phyloP scores from a whole-genome alignment of 306 rosid genomes.

The Sicyos baderoa region DNA sequence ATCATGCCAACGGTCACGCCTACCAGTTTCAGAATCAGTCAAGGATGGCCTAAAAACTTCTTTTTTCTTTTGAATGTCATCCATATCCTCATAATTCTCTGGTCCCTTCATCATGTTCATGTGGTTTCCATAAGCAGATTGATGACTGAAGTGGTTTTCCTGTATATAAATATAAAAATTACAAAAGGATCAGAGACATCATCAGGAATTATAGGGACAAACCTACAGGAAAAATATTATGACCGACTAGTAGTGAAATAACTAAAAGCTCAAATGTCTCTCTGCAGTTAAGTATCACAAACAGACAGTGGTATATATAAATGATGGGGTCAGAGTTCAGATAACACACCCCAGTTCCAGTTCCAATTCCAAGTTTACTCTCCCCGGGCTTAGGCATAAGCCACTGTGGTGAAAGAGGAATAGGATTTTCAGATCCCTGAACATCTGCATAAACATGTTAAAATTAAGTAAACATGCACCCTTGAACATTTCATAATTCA shows the following conservation, averaged over 20 bases:
- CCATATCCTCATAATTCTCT: conserved; percentile 53
- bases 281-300: neutral
- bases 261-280: neutral
- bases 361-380: conserved; percentile 61
- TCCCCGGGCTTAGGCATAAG: conserved; percentile 82
- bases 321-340: conserved; percentile 14
- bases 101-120: conserved; percentile 37
- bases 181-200: neutral
- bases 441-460: conserved; percentile 44
- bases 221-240: neutral
- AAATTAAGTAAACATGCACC: neutral
- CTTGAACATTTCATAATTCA: neutral
- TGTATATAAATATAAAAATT: conserved; percentile 21
- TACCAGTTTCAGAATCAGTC: conserved; percentile 59
- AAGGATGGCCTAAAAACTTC: conserved; percentile 84
- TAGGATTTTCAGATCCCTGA: conserved; percentile 67
- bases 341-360: conserved; percentile 56
- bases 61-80: conserved; percentile 58
- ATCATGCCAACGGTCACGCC: conserved; percentile 81
- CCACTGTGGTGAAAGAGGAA: conserved; percentile 98
- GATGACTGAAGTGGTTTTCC: conserved; percentile 49
- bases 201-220: neutral
- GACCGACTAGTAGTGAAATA: neutral
- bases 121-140: conserved; percentile 39
- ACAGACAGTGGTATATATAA: conserved; percentile 10